These are phyloP conservation scores for Phialophora verrucosa DNA, from an alignment of 2,329 filamentous ascomycete species.

Conservation along the genomic window DNA sequence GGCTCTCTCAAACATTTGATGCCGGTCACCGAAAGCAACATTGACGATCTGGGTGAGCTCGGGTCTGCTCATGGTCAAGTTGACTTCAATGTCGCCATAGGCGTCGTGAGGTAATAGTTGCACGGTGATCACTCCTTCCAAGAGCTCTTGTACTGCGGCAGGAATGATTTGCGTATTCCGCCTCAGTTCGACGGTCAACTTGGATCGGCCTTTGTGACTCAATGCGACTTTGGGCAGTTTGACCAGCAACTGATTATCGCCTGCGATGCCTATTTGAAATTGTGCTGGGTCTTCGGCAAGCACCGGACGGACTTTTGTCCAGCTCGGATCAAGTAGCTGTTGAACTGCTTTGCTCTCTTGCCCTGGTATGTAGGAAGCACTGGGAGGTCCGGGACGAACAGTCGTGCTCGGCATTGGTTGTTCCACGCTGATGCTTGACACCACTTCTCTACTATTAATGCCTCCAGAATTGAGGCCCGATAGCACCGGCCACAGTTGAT, in stretches of 20 bases:
- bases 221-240: slow-evolving; percentile 27
- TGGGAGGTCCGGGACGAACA: not conserved
- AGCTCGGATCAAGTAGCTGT: slow-evolving; percentile 15
- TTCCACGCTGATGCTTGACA: not conserved
- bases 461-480: slow-evolving; percentile 7
- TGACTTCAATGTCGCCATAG: slow-evolving; percentile 56
- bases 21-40: slow-evolving; percentile 52
- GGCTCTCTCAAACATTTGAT: slow-evolving; percentile 53
- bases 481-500: slow-evolving; percentile 22
- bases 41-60: slow-evolving; percentile 45
- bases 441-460: not conserved
- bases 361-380: not conserved
- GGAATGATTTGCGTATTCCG: slow-evolving; percentile 50
- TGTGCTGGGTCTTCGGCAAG: slow-evolving; percentile 24
- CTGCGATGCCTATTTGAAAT: slow-evolving; percentile 29
- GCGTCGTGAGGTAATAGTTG: slow-evolving; percentile 57
- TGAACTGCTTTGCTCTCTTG: not conserved
- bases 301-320: not conserved
- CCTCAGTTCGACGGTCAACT: slow-evolving; percentile 57
- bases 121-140: slow-evolving; percentile 61
- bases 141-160: slow-evolving; percentile 56
- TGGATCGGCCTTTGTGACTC: slow-evolving; percentile 48
- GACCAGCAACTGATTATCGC: slow-evolving; percentile 26
- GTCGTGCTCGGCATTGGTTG: not conserved
- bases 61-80: slow-evolving; percentile 48